phyloP scores from a whole-genome alignment of 2,329 filamentous ascomycete genomes.

The Hypoxylon sp. region DNA sequence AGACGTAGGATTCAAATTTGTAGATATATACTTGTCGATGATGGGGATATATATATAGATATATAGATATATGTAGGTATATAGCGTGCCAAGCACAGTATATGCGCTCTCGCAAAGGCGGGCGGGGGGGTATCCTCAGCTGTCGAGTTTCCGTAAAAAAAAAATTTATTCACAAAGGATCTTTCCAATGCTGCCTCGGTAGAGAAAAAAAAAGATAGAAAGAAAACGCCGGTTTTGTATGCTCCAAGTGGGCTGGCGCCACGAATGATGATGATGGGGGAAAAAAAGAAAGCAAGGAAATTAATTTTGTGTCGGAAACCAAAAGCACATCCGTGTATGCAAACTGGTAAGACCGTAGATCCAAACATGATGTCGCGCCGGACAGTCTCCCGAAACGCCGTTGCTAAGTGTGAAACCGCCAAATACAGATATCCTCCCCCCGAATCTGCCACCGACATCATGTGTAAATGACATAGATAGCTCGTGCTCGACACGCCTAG shows the following conservation, averaged over 20 bases:
- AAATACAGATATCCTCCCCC: conserved; percentile 32
- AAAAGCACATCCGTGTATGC: conserved; percentile 35
- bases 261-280: conserved; percentile 32
- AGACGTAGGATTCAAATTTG: conserved; percentile 36
- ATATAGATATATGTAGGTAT: conserved; percentile 21
- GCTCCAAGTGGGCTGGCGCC: conserved; percentile 43
- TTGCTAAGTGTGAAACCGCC: conserved; percentile 38
- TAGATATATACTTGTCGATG: conserved; percentile 38
- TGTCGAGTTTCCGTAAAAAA: conserved; percentile 38
- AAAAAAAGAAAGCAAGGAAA: conserved; percentile 17
- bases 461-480: conserved; percentile 24
- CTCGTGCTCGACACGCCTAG: conserved; percentile 26
- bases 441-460: conserved; percentile 28
- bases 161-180: conserved; percentile 30
- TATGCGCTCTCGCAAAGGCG: conserved; percentile 35
- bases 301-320: conserved; percentile 33
- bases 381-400: conserved; percentile 44
- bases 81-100: conserved; percentile 28
- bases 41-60: conserved; percentile 37
- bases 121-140: conserved; percentile 43
- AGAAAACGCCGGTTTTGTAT: conserved; percentile 46
- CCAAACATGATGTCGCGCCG: conserved; percentile 38
- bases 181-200: conserved; percentile 42
- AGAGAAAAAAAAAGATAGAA: conserved; percentile 15
- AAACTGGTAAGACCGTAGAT: conserved; percentile 37